Base-by-base conservation (phyloP, 768 basidiomycete species). In the Thelephora ganbajun region DNA sequence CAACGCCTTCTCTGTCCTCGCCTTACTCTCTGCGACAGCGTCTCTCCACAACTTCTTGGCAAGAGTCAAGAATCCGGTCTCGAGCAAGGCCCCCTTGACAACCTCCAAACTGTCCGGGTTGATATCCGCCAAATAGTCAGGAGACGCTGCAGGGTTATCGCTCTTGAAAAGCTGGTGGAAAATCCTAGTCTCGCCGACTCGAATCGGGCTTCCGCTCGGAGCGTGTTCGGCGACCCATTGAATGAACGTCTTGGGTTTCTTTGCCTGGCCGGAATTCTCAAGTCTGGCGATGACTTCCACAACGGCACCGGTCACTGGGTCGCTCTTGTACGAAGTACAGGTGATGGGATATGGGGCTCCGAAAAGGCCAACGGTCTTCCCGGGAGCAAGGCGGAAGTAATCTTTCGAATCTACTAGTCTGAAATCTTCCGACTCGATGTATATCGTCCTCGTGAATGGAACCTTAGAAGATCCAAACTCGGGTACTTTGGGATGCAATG, bases 341-440 rank as follows among this genome's bases (percentile, higher is more conserved):
- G 91, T 92, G 59, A 99, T 85, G 6, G 93, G 89, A 62, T 80
- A 67, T 2, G 92, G 92, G 13, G 81, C 91, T 61, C 92, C 85
- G 73, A 97, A 94, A 22, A 99, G 69, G 13, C 96, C 96, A 37
- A 98, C 96, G 0, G 91, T 90, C 69, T 97, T 97, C 42, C 93
- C 93, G 6, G 96, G 96, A 13, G 94, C 90, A 42, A 99, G 81
- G 36, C 96, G 83, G 79, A 93, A 98, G 66, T 96, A 99, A 60
- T 98, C 93, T 52, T 81, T 81, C 19, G 89, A 87, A 59, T 94
- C 92, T 54, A 87, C 77, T 33, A 84, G 65, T 46, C 96, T 74
- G 73, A 99, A 99, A 64, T 99, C 96, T 50, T 89, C 85, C 23
- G 72, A 70, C 52, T 99, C 94, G 58, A 98, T 97, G 65, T 86